Evolutionary conservation across 768 basidiomycete species (phyloP).

Genomic region (Chalciporus sphaerocephalus): DNA sequence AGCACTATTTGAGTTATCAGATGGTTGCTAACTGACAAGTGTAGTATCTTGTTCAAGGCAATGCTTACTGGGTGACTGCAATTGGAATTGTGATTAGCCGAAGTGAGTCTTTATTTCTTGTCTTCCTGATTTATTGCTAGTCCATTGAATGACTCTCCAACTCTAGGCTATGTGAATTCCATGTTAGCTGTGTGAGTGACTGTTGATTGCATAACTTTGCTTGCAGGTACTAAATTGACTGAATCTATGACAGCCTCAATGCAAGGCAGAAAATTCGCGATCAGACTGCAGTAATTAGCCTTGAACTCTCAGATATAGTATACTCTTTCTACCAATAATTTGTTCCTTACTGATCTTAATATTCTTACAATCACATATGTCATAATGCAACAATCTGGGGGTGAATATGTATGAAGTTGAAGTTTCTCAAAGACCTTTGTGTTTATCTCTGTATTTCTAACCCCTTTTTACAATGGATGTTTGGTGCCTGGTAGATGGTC

Average conservation of each 20-base stretch:
- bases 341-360: too few species aligned
- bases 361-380: too few species aligned
- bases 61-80: neutral
- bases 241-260: constrained; percentile 8
- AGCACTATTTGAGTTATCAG: neutral
- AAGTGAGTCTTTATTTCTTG: neutral
- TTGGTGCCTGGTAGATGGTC: too few species aligned
- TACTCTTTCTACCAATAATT: too few species aligned
- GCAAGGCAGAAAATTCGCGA: constrained; percentile 10
- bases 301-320: too few species aligned
- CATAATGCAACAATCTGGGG: too few species aligned
- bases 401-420: too few species aligned
- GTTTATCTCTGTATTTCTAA: too few species aligned
- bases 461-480: too few species aligned
- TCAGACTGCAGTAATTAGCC: too few species aligned
- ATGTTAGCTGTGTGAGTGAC: constrained; percentile 15
- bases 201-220: neutral
- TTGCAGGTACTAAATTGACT: neutral
- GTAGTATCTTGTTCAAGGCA: constrained; percentile 4
- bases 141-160: neutral
- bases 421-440: too few species aligned
- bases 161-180: constrained; percentile 14
- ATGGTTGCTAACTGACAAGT: neutral
- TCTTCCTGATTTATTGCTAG: neutral
- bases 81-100: constrained; percentile 3